phyloP scores from a whole-genome alignment of 192 early-diverging fungal species.

The Mortierella hygrophila region DNA sequence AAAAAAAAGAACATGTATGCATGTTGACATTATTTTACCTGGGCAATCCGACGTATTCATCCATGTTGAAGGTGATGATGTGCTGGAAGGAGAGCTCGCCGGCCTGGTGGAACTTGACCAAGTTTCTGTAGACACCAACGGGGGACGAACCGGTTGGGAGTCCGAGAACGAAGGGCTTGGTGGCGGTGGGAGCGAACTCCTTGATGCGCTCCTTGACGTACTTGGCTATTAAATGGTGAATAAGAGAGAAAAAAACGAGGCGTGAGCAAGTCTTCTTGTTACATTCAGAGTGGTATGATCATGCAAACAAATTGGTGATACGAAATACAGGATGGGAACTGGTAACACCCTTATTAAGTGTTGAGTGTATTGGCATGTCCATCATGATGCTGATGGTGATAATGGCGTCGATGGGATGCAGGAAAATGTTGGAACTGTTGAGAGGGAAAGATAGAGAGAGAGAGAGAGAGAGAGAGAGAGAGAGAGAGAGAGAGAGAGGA shows the following conservation, averaged over 20 bases:
- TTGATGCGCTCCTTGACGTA: slow-evolving; percentile 86
- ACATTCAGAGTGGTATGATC: not conserved
- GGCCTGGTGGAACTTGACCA: slow-evolving; percentile 77
- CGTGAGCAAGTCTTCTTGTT: not conserved
- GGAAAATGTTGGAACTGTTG: slow-evolving; percentile 15
- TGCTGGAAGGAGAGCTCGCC: slow-evolving; percentile 82
- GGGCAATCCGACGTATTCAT: slow-evolving; percentile 88
- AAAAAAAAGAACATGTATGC: not conserved
- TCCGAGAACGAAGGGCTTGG: slow-evolving; percentile 87
- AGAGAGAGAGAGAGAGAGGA: not conserved
- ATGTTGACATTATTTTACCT: slow-evolving; percentile 53
- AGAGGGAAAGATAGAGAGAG: not conserved
- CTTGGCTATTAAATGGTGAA: slow-evolving; percentile 64
- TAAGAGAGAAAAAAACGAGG: not conserved
- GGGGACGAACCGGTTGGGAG: slow-evolving; percentile 92
- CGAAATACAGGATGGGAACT: not conserved
- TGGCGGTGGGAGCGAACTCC: slow-evolving; percentile 78
- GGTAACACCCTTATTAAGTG: too few relatives aligned
- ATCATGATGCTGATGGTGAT: not conserved
- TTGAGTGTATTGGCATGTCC: not conserved
- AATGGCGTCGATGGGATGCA: not conserved
- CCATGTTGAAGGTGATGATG: slow-evolving; percentile 94
- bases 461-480: not conserved
- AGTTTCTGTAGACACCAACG: slow-evolving; percentile 81
- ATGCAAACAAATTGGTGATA: not conserved